These are phyloP conservation scores for Metschnikowia colocasiae DNA, from an alignment of 805 yeast genomes.

Conservation along the genomic window DNA sequence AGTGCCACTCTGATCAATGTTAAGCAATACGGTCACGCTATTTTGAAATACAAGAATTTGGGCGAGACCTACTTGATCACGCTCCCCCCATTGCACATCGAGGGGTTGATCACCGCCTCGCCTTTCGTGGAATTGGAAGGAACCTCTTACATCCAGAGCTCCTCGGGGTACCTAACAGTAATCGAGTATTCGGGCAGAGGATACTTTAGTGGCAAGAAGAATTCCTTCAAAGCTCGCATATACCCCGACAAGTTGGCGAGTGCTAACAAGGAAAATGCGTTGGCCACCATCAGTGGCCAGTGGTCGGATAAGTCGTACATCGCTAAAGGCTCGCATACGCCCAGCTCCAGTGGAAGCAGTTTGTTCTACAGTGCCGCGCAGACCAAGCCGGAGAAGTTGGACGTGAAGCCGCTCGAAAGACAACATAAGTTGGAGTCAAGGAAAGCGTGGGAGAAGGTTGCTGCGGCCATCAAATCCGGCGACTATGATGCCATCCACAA, in stretches of 20 bases:
- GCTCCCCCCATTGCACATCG: slow-evolving; percentile 93
- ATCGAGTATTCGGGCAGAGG: slow-evolving; percentile 91
- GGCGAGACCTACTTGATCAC: slow-evolving; percentile 73
- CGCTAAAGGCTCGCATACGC: slow-evolving; percentile 50
- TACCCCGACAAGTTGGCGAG: slow-evolving; percentile 50
- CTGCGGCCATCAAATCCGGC: slow-evolving; percentile 75
- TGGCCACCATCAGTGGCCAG: slow-evolving; percentile 82
- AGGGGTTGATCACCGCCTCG: slow-evolving; percentile 84
- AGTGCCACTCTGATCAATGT: slow-evolving; percentile 76
- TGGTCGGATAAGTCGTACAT: slow-evolving; percentile 82
- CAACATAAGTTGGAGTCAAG: slow-evolving; percentile 83
- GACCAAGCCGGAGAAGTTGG: slow-evolving; percentile 50
- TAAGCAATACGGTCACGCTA: slow-evolving; percentile 89
- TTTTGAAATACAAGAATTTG: slow-evolving; percentile 59
- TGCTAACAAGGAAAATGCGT: slow-evolving; percentile 54
- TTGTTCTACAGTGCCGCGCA: slow-evolving; percentile 62
- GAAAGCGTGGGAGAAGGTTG: slow-evolving; percentile 86
- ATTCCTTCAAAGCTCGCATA: slow-evolving; percentile 83
- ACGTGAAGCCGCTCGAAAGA: slow-evolving; percentile 75
- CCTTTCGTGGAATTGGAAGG: slow-evolving; percentile 96
- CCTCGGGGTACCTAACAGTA: slow-evolving; percentile 68
- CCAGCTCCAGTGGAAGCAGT: slow-evolving; percentile 42
- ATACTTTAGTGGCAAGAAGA: slow-evolving; percentile 92
- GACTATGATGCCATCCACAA: slow-evolving; percentile 71
- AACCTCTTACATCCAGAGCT: slow-evolving; percentile 75